Conservation (phyloP, 495 filamentous ascomycete genomes). For the Penicillium chermesinum region DNA sequence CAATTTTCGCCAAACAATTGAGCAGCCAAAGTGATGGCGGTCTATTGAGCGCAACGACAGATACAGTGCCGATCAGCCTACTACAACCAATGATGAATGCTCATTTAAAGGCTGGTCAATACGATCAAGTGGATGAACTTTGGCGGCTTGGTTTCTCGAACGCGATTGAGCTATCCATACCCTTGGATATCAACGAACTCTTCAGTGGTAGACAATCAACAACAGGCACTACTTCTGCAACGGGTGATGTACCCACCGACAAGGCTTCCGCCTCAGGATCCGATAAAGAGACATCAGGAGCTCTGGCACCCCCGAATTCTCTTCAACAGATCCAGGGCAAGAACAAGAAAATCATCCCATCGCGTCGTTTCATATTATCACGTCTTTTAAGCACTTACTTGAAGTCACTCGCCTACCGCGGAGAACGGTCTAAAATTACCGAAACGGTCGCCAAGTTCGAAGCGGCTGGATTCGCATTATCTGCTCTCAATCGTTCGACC, state of each 20-base stretch:
- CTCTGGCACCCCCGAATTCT: neutral
- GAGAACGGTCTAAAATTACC: slow-evolving; percentile 43
- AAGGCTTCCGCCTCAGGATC: neutral
- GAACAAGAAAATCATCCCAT: slow-evolving; percentile 35
- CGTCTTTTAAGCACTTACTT: slow-evolving; percentile 57
- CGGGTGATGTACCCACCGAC: neutral
- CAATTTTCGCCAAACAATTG: too few species aligned
- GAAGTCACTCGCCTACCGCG: slow-evolving; percentile 44
- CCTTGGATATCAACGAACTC: slow-evolving; percentile 16
- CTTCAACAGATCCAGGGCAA: neutral
- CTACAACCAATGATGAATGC: slow-evolving; percentile 62
- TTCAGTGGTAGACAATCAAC: slow-evolving; percentile 1
- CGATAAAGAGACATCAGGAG: neutral
- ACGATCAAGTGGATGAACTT: slow-evolving; percentile 54
- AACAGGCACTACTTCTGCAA: neutral
- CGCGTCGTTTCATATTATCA: slow-evolving; percentile 55
- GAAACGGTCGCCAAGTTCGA: slow-evolving; percentile 47
- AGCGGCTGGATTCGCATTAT: slow-evolving; percentile 60
- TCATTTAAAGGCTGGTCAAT: slow-evolving; percentile 49
- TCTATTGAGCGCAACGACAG: too few species aligned
- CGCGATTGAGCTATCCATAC: slow-evolving; percentile 41
- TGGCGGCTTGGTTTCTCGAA: slow-evolving; percentile 58
- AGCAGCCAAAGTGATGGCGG: neutral
- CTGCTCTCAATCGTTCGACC: slow-evolving; percentile 49
- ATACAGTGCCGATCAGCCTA: slow-evolving; percentile 47